Conservation (phyloP, 495 filamentous ascomycete species). For the Endocarpon pusillum region DNA sequence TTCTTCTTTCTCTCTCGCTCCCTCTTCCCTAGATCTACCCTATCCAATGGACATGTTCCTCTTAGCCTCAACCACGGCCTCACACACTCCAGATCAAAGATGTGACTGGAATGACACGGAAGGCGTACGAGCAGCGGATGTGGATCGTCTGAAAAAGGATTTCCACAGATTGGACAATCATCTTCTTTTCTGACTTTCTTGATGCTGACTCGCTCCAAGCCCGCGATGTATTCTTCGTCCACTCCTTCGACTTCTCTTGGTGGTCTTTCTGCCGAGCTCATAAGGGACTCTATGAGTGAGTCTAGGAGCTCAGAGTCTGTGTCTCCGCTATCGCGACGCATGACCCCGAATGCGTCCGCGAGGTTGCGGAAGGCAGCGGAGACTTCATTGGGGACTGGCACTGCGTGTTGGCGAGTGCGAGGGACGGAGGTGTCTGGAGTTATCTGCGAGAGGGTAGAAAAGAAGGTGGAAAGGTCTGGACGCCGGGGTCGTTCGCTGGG, state of each 20-base stretch:
- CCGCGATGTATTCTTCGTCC: slow-evolving; percentile 42
- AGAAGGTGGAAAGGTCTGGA: slow-evolving; percentile 80
- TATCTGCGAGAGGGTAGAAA: slow-evolving; percentile 50
- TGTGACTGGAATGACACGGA: slow-evolving; percentile 64
- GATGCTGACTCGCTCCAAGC: slow-evolving; percentile 63
- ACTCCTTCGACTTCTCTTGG: slow-evolving; percentile 57
- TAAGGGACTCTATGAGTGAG: slow-evolving; percentile 42
- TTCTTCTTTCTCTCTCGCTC: slow-evolving; percentile 50
- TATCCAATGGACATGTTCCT: slow-evolving; percentile 76
- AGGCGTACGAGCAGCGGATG: slow-evolving; percentile 76
- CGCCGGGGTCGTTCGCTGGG: slow-evolving; percentile 33
- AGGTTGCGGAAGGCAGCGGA: slow-evolving; percentile 42
- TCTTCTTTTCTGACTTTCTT: slow-evolving; percentile 47
- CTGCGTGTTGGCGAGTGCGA: slow-evolving; percentile 35
- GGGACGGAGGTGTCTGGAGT: slow-evolving; percentile 32
- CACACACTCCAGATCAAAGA: slow-evolving; percentile 92
- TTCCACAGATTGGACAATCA: slow-evolving; percentile 72
- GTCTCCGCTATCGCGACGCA: slow-evolving; percentile 22
- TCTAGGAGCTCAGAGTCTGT: slow-evolving; percentile 26
- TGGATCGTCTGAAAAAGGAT: slow-evolving; percentile 57
- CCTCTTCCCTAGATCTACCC: slow-evolving; percentile 61
- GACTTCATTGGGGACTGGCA: slow-evolving; percentile 56
- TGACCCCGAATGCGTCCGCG: slow-evolving; percentile 38
- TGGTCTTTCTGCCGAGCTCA: slow-evolving; percentile 45
- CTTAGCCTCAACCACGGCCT: slow-evolving; percentile 78